Base-by-base conservation (phyloP, 352 stramenopile species). In the Phytophthora colocasiae region DNA sequence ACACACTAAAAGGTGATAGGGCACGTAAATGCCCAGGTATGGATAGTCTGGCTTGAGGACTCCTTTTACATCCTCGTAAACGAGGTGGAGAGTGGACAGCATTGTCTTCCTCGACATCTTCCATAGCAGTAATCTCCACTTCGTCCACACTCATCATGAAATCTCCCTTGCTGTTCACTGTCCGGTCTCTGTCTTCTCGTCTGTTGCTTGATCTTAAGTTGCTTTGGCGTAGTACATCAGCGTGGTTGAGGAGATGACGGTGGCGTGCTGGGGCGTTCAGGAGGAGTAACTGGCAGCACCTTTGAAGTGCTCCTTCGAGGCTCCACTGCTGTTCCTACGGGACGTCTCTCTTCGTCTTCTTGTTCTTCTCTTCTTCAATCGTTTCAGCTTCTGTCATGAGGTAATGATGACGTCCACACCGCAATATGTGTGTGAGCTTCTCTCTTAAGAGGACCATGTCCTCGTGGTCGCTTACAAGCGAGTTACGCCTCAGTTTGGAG, bases 341-440 rank as follows among this genome's bases (percentile, higher is more conserved):
- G n/a, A 32, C 19, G 22, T 43, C 12, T 24, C 29, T 58, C 49
- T 34, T 71, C 66, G 3, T 67, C 38, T 12, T 58, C 38, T 4
- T 46, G 36, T 32, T 50, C 10, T 11, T 48, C 51, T n/a, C n/a
- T 45, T 69, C 56, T 8, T 56, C 56, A 41, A 44, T 52, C 12
- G 26, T 19, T 26, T 38, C 57, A 6, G 3, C 46, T 9, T 64
- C 45, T 8, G 14, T 38, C 71, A 19, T 47, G n/a, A 15, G 41
- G n/a, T n/a, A 32, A 32, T 67, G 57, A 34, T 62, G 54, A 5
- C 65, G 65, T 1, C 65, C 70, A n/a, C 12, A 92, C 80, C 2
- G 83, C 83, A 70, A 92, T 92, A 47, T 77, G 74, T 36, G n/a
- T n/a, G 77, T 90, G 59, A 92, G 83, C 72, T 92, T 92, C 60